These are phyloP conservation scores for Camellia oleifera DNA, from an alignment of 179 eudicot genomes.

Conservation along the genomic window DNA sequence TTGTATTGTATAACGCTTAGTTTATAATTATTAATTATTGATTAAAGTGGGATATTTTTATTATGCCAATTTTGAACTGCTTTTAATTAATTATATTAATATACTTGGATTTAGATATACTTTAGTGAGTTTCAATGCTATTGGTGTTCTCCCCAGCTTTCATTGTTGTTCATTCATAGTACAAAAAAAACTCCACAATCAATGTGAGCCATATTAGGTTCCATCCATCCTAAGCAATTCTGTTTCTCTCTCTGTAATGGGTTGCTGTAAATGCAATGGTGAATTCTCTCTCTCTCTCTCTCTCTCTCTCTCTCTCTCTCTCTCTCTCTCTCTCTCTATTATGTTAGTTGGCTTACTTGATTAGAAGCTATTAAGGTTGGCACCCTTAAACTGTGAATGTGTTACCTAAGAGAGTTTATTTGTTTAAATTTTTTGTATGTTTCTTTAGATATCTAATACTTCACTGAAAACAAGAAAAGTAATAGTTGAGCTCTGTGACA, in stretches of 20 bases:
- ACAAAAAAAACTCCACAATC: background rate
- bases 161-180: background rate
- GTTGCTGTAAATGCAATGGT: background rate
- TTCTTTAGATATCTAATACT: conserved; percentile 54
- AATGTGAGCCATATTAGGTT: background rate
- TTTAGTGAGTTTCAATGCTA: background rate
- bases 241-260: background rate
- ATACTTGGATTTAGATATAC: too few relatives aligned
- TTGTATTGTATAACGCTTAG: too few relatives aligned
- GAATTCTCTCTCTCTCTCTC: too few relatives aligned
- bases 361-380: background rate
- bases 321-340: too few relatives aligned
- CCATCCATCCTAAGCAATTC: background rate
- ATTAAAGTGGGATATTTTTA: background rate
- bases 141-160: background rate
- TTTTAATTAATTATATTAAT: too few relatives aligned
- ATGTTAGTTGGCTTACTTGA: background rate
- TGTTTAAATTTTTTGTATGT: too few relatives aligned
- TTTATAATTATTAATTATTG: background rate
- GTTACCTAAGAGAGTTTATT: background rate
- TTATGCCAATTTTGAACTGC: background rate
- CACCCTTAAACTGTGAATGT: background rate
- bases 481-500: conserved; percentile 65
- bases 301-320: background rate
- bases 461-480: conserved; percentile 73